These are phyloP conservation scores for Ogataea polymorpha DNA, from an alignment of 805 yeast species.

Conservation along the genomic window DNA sequence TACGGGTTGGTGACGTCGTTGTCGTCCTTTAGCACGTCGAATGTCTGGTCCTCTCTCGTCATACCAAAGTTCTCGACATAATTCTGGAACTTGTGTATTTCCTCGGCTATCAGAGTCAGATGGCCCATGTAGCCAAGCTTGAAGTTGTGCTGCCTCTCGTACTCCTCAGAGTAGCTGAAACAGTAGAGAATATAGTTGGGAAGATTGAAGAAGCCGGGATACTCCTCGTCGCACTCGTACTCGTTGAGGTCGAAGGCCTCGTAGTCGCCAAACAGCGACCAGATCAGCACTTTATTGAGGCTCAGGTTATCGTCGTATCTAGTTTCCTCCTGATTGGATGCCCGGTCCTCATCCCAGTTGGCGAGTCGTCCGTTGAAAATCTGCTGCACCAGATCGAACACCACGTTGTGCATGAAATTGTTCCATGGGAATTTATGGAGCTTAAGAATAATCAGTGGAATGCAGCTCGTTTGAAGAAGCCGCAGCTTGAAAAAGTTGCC, in stretches of 20 bases:
- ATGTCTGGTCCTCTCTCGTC: conserved; percentile 33
- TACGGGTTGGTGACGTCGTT: conserved; percentile 26
- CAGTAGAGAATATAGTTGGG: conserved; percentile 31
- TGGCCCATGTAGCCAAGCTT: conserved; percentile 62
- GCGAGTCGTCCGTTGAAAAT: conserved; percentile 68
- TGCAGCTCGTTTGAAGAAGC: conserved; percentile 65
- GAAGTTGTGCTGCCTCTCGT: conserved; percentile 37
- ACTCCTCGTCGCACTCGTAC: conserved; percentile 16
- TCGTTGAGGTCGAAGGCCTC: conserved; percentile 21
- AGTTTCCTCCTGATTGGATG: conserved; percentile 33
- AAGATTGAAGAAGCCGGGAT: conserved; percentile 33
- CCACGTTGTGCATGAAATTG: conserved; percentile 94
- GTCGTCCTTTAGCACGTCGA: conserved; percentile 28
- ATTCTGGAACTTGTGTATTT: conserved; percentile 50
- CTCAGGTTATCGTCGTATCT: conserved; percentile 32
- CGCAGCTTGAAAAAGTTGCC: conserved; percentile 86
- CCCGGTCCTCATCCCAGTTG: conserved; percentile 37
- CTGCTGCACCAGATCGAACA: conserved; percentile 93
- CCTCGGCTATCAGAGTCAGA: conserved; percentile 54
- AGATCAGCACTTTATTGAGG: conserved; percentile 34
- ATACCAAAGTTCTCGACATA: conserved; percentile 34
- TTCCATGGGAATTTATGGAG: conserved; percentile 92
- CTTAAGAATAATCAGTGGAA: conserved; percentile 60
- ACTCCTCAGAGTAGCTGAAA: conserved; percentile 27
- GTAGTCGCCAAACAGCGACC: conserved; percentile 34